These are phyloP conservation scores for Hyphopichia burtonii DNA, from an alignment of 1,139 yeast genomes.

Conservation along the genomic window DNA sequence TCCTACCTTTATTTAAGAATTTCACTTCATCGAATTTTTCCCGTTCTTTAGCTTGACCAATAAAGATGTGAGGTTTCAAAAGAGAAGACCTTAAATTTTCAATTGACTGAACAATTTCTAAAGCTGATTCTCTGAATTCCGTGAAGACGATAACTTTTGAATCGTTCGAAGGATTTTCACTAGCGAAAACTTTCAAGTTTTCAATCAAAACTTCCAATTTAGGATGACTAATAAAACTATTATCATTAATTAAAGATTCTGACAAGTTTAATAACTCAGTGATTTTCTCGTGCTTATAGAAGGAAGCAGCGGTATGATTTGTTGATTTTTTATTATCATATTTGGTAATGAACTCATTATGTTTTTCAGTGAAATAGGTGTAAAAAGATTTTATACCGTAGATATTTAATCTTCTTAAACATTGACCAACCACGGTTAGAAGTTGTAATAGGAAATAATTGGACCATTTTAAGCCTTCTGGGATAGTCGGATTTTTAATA, in stretches of 20 bases:
- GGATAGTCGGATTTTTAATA: slow-evolving; percentile 48
- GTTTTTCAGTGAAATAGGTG: slow-evolving; percentile 58
- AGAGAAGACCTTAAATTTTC: slow-evolving; percentile 28
- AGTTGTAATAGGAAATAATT: slow-evolving; percentile 60
- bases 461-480: slow-evolving; percentile 73
- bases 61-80: slow-evolving; percentile 79
- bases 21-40: slow-evolving; percentile 61
- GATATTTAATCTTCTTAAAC: slow-evolving; percentile 63
- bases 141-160: slow-evolving; percentile 80
- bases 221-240: slow-evolving; percentile 64
- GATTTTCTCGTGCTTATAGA: slow-evolving; percentile 54
- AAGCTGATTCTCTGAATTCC: slow-evolving; percentile 84
- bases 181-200: slow-evolving; percentile 58
- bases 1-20: slow-evolving; percentile 36
- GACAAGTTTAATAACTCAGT: slow-evolving; percentile 44
- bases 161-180: slow-evolving; percentile 34
- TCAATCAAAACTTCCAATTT: slow-evolving; percentile 63
- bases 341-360: slow-evolving; percentile 58
- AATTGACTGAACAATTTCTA: slow-evolving; percentile 74
- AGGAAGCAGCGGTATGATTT: slow-evolving; percentile 59
- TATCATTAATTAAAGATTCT: slow-evolving; percentile 39
- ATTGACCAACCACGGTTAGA: slow-evolving; percentile 74
- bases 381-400: slow-evolving; percentile 84
- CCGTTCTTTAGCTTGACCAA: slow-evolving; percentile 72
- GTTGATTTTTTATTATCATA: slow-evolving; percentile 48